Evolutionary conservation across 1,284 basidiomycete species (phyloP), one percentile per base, ranked within the genome.

Genomic region (Cutaneotrichosporon sp.): DNA sequence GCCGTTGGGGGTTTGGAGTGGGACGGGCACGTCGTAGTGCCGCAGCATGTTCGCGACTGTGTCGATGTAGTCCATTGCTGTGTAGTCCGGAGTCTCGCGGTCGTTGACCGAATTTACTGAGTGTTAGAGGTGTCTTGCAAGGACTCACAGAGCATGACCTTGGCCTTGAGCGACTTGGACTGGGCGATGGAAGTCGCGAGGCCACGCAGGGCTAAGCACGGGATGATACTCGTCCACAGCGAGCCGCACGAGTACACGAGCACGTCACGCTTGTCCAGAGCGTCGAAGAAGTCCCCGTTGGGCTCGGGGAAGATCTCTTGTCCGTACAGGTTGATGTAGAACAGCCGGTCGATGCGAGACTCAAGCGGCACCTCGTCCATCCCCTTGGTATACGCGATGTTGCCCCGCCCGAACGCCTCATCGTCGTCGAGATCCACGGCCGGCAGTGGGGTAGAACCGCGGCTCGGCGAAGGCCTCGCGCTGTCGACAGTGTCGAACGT

Each of bases 241-340:
- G 92, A 95, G 1, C 92, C 93, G 75, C 92, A 95, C 2, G 91
- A 93, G 77, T 95, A 97, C 4, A 97, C 87, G 33, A 97, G 80
- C 2, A 90, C 83, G 67, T 89, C 85, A 59, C 85, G 85, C n/a
- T 84, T 79, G 1, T 80, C 77, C 3, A 97, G 80, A 38, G 86
- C 85, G 6, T 85, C 79, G 27, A 97, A 74, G 72, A 89, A 93
- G 47, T 91, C 89, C 1, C 87, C 85, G 73, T 95, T 95, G 0
- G 94, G 92, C 25, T 86, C 83, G 8, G 94, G 94, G 72, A 90
- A 89, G 55, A 97, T 90, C 79, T 95, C 92, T 74, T 88, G 88
- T 3, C 92, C 92, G 69, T 93, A 95, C 3, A 89, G 87, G 75
- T 97, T 97, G 79, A 98, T 93, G 79, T 98, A 98, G 74, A 89